Evolutionary conservation across 2,329 filamentous ascomycete species (phyloP).

Genomic region (Hypomyces rosellus): DNA sequence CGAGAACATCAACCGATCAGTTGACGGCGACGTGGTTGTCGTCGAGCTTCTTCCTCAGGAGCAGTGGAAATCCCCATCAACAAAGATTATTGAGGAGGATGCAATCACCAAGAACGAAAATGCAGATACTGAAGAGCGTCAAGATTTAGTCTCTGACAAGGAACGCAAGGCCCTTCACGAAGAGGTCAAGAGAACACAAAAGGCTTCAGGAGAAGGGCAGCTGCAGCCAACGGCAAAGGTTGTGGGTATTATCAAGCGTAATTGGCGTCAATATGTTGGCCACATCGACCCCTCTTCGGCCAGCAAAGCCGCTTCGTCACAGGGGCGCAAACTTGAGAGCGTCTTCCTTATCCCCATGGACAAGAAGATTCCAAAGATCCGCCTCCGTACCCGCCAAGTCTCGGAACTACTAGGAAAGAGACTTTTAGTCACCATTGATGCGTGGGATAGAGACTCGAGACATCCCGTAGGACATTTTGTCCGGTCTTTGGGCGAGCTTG

Average conservation of each 20-base stretch:
- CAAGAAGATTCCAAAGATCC: slow-evolving; percentile 93
- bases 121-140: slow-evolving; percentile 71
- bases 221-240: slow-evolving; percentile 88
- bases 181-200: slow-evolving; percentile 81
- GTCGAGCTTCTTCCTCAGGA: slow-evolving; percentile 89
- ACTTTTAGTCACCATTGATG: slow-evolving; percentile 86
- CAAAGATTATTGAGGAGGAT: slow-evolving; percentile 93
- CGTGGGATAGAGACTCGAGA: slow-evolving; percentile 88
- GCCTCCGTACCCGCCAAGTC: slow-evolving; percentile 84
- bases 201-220: slow-evolving; percentile 65
- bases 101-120: slow-evolving; percentile 89
- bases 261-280: slow-evolving; percentile 97
- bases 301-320: slow-evolving; percentile 59
- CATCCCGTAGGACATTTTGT: slow-evolving; percentile 94
- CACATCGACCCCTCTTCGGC: slow-evolving; percentile 87
- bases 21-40: slow-evolving; percentile 88
- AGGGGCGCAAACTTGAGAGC: slow-evolving; percentile 79
- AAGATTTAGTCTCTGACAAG: slow-evolving; percentile 76
- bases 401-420: slow-evolving; percentile 85
- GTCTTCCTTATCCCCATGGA: slow-evolving; percentile 98
- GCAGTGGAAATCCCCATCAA: slow-evolving; percentile 94
- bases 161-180: slow-evolving; percentile 85
- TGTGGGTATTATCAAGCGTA: slow-evolving; percentile 87
- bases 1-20: slow-evolving; percentile 91
- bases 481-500: slow-evolving; percentile 83